Base-by-base conservation (phyloP, 1,139 yeast species). In the Hyphopichia buzzinii region DNA sequence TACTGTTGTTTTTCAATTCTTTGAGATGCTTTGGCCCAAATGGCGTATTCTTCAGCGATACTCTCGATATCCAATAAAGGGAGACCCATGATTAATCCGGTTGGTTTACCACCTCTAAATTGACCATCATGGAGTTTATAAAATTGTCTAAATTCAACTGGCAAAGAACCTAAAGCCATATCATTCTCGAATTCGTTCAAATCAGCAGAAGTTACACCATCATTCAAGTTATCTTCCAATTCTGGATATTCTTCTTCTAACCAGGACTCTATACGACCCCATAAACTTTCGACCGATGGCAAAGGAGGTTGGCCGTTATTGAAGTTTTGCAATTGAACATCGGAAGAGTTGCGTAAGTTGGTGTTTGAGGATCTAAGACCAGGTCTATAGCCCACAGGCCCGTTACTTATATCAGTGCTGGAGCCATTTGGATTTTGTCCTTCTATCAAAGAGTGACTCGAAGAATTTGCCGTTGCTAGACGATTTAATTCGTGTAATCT, bases 101-200 rank as follows among this genome's bases (percentile, higher is more conserved):
- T 76, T 15, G 89, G 88, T 48, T 74, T 73, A 13, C 90, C 90
- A 34, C 87, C 84, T 31, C 79, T 64, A 45, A 84, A 81, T 62
- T 86, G 95, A 40, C 95, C 95, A 55, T 86, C 95, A 55, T 85
- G 92, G 40, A 80, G 67, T 56, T 78, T 77, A 57, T 76, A 81
- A 40, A 84, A 80, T 52, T 83, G 92, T 49, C 92, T 77, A 35
- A 86, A 83, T 47, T 84, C 94, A 3, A 73, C 64, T 2, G 95
- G 95, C 37, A 86, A 68, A 21, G 77, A 66, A 1, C 76, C 74
- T 46, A 81, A 67, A 35, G 77, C 83, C 49, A 84, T 65, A 54
- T 85, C 94, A 42, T 74, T 74, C 54, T 85, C 94, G 46, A 86
- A 72, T 48, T 84, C 92, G 57, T 82, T 81, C 53, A 86, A 70